Evolutionary conservation across 306 rosid species (phyloP), one percentile per base, ranked within the genome.

Genomic region (Vigna nakashimae): DNA sequence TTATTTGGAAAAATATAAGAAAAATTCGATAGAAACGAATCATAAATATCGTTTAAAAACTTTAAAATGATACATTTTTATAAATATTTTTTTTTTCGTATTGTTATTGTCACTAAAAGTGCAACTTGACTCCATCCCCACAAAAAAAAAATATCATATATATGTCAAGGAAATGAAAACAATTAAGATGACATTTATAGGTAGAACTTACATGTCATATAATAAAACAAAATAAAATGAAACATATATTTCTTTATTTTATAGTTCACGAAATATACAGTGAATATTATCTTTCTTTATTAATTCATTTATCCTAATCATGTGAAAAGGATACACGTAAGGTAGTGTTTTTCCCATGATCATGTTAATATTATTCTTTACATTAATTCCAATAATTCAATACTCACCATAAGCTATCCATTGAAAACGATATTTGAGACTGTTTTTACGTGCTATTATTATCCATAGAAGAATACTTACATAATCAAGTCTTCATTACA

Each of bases 261-360:
- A 70, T 46, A 65, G 45, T 71, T 71, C 74, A 70, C 38, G 62
- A 70, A 69, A 51, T 70, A 53, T 18, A 45, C 20, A 40, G 15
- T 3, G 14, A 12, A 59, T 49, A 50, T 34, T 34, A 34, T 57
- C 32, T 57, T 24, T 40, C 15, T 57, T 24, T 40, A 38, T 32
- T 55, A 40, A 40, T 40, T 40, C 2, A 26, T 28, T 77, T 60
- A 28, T 43, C 32, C 58, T 28, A 80, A 71, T 76, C 80, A 43
- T 76, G 51, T 51, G 80, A 65, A 80, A 84, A 20, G 53, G 82
- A 75, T 75, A 84, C 60, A 43, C 15, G 34, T 62, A 4, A 5
- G 24, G 7, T 34, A 34, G 7, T 34, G 38, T 34, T 34, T 34
- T 34, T 5, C 38, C 7, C 38, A 34, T 34, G 7, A 34, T 34